These are phyloP conservation scores for Brassica hybrid DNA, from an alignment of 441 rosid genomes.

Conservation along the genomic window DNA sequence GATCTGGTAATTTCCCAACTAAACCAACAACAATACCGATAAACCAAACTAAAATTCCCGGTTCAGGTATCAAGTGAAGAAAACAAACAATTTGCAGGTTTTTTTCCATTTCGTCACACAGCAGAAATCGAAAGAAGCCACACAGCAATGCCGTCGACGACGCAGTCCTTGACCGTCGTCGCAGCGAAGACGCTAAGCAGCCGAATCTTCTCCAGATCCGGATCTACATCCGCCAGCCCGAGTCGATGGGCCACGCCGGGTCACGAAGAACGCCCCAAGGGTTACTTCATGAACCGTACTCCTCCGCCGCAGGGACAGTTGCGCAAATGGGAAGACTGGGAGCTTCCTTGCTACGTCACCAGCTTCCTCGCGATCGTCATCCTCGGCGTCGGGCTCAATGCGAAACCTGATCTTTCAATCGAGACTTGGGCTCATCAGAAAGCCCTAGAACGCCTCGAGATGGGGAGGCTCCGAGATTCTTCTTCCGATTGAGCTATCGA, in stretches of 20 bases:
- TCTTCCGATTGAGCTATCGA: background rate
- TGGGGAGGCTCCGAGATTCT: background rate
- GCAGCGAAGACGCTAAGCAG: background rate
- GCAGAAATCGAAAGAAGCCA: too few relatives aligned
- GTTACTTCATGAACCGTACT: background rate
- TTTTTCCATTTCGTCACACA: too few relatives aligned
- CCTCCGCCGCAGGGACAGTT: background rate
- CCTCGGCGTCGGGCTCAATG: background rate
- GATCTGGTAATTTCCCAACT: too few relatives aligned
- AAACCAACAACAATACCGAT: too few relatives aligned
- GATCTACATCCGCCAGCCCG: background rate
- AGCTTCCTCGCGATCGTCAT: background rate
- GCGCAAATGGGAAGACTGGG: background rate
- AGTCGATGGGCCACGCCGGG: background rate
- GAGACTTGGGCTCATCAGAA: background rate
- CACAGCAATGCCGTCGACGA: too few relatives aligned
- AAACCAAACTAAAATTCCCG: too few relatives aligned
- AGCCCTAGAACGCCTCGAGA: background rate
- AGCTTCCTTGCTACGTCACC: background rate
- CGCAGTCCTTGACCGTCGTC: too few relatives aligned
- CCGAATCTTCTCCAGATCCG: background rate
- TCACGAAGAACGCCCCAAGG: background rate
- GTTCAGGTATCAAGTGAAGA: too few relatives aligned
- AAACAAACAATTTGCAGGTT: too few relatives aligned
- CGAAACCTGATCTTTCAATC: background rate